Base-by-base conservation (phyloP, 345 rosid species). In the Garcia nutans region DNA sequence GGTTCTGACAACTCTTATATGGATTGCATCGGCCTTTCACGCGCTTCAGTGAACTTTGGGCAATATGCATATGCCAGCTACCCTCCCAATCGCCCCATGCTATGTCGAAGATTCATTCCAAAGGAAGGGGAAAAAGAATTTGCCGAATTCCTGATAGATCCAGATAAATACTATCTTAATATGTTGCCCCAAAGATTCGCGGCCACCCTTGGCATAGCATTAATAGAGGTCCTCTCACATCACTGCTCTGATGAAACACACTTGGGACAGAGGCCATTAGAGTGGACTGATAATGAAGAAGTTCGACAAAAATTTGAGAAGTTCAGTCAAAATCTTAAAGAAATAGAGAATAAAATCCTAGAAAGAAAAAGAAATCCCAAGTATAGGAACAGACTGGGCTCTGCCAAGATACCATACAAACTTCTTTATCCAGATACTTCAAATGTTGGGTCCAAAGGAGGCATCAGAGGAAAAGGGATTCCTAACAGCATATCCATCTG, bases 41-140 rank as follows among this genome's bases (percentile, higher is more conserved):
- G 90, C 93, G 90, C 93, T 65, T 76, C 92, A 10, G 79, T 90
- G 72, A 82, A 84, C 80, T 88, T 78, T 65, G 94, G 92, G 12
- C 89, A 87, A 73, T 87, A 84, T 78, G 85, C 89, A 73, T 90
- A 88, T 68, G 84, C 84, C 31, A 86, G 87, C 23, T 87, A 83
- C 86, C 91, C 89, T 44, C 88, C 86, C 17, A 88, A 82, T 69
- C 85, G 89, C 26, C 89, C 92, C 22, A 72, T 77, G 33, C 58
- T 70, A 3, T 86, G 90, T 49, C 79, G 87, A 72, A 80, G 72
- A 44, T 84, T 75, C 78, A 78, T 90, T 57, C 92, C 89, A 22
- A 2, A n/a, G 16, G 90, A 85, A 80, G 91, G 93, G 23, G 86
- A 87, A 19, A 13, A 1, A 2, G 84, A 83, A 76, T 84, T 80